These are phyloP conservation scores for Papilionanthe hybrid DNA, from an alignment of 116 monocot genomes.

Conservation along the genomic window DNA sequence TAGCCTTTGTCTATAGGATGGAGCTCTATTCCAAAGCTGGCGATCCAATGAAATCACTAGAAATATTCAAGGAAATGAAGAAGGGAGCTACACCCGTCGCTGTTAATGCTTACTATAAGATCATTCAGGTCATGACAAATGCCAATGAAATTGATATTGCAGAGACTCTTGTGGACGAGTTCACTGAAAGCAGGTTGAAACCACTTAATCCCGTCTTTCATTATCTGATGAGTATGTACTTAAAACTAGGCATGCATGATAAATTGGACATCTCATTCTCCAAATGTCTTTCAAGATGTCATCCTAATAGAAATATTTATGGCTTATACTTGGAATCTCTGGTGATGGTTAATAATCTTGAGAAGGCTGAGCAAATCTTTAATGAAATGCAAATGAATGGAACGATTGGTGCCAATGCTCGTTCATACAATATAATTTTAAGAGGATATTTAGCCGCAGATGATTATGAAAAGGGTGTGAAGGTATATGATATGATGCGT, in stretches of 20 bases:
- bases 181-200: slow-evolving; percentile 55
- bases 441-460: slow-evolving; percentile 52
- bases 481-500: slow-evolving; percentile 64
- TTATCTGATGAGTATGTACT: slow-evolving; percentile 71
- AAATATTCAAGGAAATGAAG: slow-evolving; percentile 68
- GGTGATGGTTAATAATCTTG: slow-evolving; percentile 39
- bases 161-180: slow-evolving; percentile 57
- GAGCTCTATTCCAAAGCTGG: slow-evolving; percentile 57
- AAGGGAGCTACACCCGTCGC: slow-evolving; percentile 18
- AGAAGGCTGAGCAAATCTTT: slow-evolving; percentile 73
- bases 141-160: slow-evolving; percentile 41
- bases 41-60: slow-evolving; percentile 70
- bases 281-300: slow-evolving; percentile 42
- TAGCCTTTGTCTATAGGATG: slow-evolving; percentile 75
- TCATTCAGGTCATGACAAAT: slow-evolving; percentile 78
- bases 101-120: slow-evolving; percentile 64
- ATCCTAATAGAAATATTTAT: slow-evolving; percentile 48
- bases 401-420: slow-evolving; percentile 46
- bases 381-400: slow-evolving; percentile 59
- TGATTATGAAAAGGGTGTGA: slow-evolving; percentile 64
- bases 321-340: slow-evolving; percentile 82
- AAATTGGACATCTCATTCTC: slow-evolving; percentile 50
- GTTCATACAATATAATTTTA: slow-evolving; percentile 64
- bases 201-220: slow-evolving; percentile 68
- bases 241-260: slow-evolving; percentile 46